phyloP scores from a whole-genome alignment of 192 early-diverging fungal genomes.

The Kickxella alabastrina region DNA sequence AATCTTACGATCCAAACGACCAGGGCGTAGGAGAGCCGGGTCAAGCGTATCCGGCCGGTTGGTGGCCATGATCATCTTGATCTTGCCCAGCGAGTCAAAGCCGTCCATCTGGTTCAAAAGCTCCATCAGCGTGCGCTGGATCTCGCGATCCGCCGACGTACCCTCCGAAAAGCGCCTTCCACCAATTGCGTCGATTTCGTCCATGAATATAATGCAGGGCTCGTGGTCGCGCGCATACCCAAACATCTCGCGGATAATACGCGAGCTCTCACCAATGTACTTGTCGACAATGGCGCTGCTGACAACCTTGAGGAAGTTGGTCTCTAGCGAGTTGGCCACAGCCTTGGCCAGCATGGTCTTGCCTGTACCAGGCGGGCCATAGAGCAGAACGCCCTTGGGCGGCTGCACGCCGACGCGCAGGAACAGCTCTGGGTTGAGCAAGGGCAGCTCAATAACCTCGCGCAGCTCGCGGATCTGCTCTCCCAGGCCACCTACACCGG shows the following conservation, averaged over 20 bases:
- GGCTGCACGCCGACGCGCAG: slow-evolving; percentile 96
- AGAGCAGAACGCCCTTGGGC: slow-evolving; percentile 96
- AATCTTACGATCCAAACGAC: slow-evolving; percentile 97
- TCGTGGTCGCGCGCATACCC: slow-evolving; percentile 99
- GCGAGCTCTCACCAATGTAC: slow-evolving; percentile 98
- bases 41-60: slow-evolving; percentile 99
- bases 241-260: slow-evolving; percentile 99
- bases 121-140: slow-evolving; percentile 99
- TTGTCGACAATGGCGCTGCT: slow-evolving; percentile 99
- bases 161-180: slow-evolving; percentile 97
- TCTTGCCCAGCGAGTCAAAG: slow-evolving; percentile 97
- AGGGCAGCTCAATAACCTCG: slow-evolving; percentile 97
- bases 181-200: slow-evolving; percentile 99
- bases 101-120: slow-evolving; percentile 99
- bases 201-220: slow-evolving; percentile 99
- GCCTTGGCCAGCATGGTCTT: slow-evolving; percentile 97
- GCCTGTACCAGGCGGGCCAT: slow-evolving; percentile 96
- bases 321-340: slow-evolving; percentile 94
- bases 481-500: slow-evolving; percentile 90
- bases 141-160: slow-evolving; percentile 99
- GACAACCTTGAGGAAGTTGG: slow-evolving; percentile 98
- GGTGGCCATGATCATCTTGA: slow-evolving; percentile 99
- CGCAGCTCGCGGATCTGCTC: slow-evolving; percentile 98
- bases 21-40: slow-evolving; percentile 94
- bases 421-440: slow-evolving; percentile 98